Evolutionary conservation across 371 early-diverging fungal genomes (phyloP).

Genomic region (Mortierella sp.): DNA sequence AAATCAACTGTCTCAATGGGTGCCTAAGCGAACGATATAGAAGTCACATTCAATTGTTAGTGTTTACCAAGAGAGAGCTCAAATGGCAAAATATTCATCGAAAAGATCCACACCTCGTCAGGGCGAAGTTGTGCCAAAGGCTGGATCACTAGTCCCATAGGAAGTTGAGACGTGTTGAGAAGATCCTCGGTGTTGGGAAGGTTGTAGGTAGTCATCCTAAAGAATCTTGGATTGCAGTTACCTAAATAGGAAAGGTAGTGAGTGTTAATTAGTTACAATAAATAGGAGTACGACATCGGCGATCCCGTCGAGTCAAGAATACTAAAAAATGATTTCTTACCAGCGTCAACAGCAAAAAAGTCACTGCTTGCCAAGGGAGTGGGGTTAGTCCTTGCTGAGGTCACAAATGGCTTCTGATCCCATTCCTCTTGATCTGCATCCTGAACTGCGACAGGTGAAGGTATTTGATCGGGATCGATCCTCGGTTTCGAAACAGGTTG

Average conservation of each 20-base stretch:
- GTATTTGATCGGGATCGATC: conserved; percentile 96
- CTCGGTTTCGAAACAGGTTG: conserved; percentile 61
- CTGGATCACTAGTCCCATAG: conserved; percentile 91
- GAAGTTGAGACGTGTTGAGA: conserved; percentile 79
- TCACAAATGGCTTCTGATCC: conserved; percentile 76
- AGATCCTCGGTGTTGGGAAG: conserved; percentile 88
- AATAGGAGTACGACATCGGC: not conserved
- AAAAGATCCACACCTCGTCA: conserved; percentile 68
- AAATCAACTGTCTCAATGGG: conserved; percentile 90
- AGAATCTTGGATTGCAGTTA: conserved; percentile 93
- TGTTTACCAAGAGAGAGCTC: not conserved
- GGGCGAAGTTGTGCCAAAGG: conserved; percentile 87
- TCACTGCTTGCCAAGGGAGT: conserved; percentile 88
- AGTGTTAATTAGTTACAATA: not conserved
- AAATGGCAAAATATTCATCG: too few relatives aligned
- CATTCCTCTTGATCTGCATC: conserved; percentile 79
- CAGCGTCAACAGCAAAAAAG: conserved; percentile 89
- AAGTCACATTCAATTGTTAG: not conserved
- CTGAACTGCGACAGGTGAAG: conserved; percentile 89
- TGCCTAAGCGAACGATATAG: conserved; percentile 56
- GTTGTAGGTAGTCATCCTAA: conserved; percentile 88
- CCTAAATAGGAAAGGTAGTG: conserved; percentile 59
- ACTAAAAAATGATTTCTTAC: conserved; percentile 38
- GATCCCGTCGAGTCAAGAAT: not conserved
- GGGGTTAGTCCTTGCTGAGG: conserved; percentile 68